Conservation (phyloP, 2,329 filamentous ascomycete genomes). For the Niveomyces coronatus region DNA sequence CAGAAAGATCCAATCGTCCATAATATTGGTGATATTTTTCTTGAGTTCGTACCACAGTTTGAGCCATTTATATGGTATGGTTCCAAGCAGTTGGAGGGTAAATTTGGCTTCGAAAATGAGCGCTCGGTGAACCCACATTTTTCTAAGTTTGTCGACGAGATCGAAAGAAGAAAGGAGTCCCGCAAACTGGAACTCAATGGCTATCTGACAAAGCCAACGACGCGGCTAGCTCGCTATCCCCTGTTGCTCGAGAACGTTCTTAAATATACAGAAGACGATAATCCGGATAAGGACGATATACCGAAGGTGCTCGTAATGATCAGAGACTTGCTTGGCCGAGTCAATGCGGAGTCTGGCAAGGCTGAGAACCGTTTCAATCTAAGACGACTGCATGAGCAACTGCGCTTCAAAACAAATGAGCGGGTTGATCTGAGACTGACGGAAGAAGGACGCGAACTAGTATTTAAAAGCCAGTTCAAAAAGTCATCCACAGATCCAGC, state of each 20-base stretch:
- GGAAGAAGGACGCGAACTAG: constrained; percentile 82
- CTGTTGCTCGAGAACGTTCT: constrained; percentile 82
- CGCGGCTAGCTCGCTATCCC: constrained; percentile 86
- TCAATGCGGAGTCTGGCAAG: constrained; percentile 93
- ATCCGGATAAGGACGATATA: constrained; percentile 82
- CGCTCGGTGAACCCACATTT: constrained; percentile 78
- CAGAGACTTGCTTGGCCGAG: constrained; percentile 72
- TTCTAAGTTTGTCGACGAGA: constrained; percentile 87
- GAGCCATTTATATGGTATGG: constrained; percentile 95
- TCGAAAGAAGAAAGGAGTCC: constrained; percentile 90
- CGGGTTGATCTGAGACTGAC: constrained; percentile 90
- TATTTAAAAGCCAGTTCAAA: constrained; percentile 91
- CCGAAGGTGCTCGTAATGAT: constrained; percentile 82
- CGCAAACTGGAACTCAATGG: constrained; percentile 94
- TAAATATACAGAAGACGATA: constrained; percentile 84
- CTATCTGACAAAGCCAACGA: constrained; percentile 95
- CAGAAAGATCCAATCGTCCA: constrained; percentile 82
- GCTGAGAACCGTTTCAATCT: constrained; percentile 97
- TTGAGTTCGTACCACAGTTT: constrained; percentile 85
- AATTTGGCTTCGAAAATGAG: constrained; percentile 97
- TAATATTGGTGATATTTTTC: constrained; percentile 87
- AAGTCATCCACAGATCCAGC: constrained; percentile 80
- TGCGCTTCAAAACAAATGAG: constrained; percentile 84
- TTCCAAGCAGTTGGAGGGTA: constrained; percentile 89
- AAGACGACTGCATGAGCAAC: constrained; percentile 78